phyloP scores from a whole-genome alignment of 2,329 filamentous ascomycete species.

The Periconia sp. region DNA sequence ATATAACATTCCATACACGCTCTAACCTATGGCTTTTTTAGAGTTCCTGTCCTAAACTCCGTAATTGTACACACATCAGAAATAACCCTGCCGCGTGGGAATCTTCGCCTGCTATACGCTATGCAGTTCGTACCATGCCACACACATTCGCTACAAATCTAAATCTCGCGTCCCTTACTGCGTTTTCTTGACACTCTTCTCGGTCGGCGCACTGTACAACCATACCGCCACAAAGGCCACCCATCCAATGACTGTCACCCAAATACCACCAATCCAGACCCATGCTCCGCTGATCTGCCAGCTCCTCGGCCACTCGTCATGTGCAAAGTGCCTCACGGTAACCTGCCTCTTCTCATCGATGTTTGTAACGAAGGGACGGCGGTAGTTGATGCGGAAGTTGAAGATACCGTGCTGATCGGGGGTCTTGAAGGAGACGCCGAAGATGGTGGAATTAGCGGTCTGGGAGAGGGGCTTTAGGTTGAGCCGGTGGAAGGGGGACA shows the following conservation, averaged over 20 bases:
- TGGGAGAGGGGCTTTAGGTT: slow-evolving; percentile 65
- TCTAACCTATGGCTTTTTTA: no score
- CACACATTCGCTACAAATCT: not conserved
- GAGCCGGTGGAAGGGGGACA: slow-evolving; percentile 94
- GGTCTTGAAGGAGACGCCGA: slow-evolving; percentile 75
- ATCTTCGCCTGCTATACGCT: no score
- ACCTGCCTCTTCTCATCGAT: slow-evolving; percentile 95
- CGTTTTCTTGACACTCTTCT: slow-evolving; percentile 57
- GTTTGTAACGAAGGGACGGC: slow-evolving; percentile 87
- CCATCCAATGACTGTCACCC: slow-evolving; percentile 83
- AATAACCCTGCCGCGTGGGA: no score
- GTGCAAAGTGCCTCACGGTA: slow-evolving; percentile 93
- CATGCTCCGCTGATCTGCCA: slow-evolving; percentile 89
- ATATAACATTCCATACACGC: no score
- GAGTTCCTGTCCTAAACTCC: no score
- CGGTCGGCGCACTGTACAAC: slow-evolving; percentile 75
- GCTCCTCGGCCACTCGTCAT: slow-evolving; percentile 94
- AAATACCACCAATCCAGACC: slow-evolving; percentile 92
- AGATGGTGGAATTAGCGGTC: slow-evolving; percentile 74
- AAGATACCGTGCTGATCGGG: slow-evolving; percentile 99
- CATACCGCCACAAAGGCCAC: slow-evolving; percentile 84
- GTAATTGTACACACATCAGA: no score
- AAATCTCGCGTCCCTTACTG: slow-evolving; percentile 37
- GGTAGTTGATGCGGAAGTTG: slow-evolving; percentile 97
- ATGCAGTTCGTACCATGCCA: not conserved